Base-by-base conservation (phyloP, 495 filamentous ascomycete genomes). In the Daldinia caldariorum region DNA sequence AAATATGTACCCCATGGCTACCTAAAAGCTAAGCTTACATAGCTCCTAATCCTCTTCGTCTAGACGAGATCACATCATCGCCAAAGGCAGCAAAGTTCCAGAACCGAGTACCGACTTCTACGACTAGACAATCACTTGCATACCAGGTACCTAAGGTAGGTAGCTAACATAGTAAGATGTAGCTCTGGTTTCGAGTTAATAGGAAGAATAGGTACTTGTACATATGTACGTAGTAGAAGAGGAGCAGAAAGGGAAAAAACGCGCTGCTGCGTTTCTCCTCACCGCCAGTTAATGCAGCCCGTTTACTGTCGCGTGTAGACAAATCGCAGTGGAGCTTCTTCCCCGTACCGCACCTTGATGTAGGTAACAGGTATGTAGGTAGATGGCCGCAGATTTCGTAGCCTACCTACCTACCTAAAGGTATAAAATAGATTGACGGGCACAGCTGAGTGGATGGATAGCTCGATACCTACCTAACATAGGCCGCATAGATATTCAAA, bases 301-400 rank as follows among this genome's bases (percentile, higher is more conserved):
- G 70, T 72, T 72, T 72, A 12, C 64, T 72, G 41, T 61, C 65
- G 70, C 61, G 56, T 67, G 57, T 72, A 57, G 65, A 68, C 64
- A 61, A 47, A 47, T 72, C 10, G 59, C 54, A 57, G 65, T 68
- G 65, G 70, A 72, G 64, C 56, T 61, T 10, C 56, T 61, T 10
- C 64, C 47, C 47, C 32, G 22, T 29, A 54, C 50, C 29, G 26
- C 26, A 26, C 26, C 26, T 26, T 26, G 26, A 26, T 26, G 26
- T 26, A 26, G 1, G 26, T 26, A 26, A 26, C 26, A 26, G 26
- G 26, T 54, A 57, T 29, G 31, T 57, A 57, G n/a, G 22, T 3
- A 26, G 26, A 63, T 26, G 70, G 65, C 70, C 70, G 70, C 70
- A 72, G 60, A 31, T 68, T 61, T 57, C 60, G 65, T 61, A 67